Percentiles rank a stretch among this genome's conserved stretches.
phyloP scores from a whole-genome alignment of 306 rosid species.

The Oemleria cerasiformis region DNA sequence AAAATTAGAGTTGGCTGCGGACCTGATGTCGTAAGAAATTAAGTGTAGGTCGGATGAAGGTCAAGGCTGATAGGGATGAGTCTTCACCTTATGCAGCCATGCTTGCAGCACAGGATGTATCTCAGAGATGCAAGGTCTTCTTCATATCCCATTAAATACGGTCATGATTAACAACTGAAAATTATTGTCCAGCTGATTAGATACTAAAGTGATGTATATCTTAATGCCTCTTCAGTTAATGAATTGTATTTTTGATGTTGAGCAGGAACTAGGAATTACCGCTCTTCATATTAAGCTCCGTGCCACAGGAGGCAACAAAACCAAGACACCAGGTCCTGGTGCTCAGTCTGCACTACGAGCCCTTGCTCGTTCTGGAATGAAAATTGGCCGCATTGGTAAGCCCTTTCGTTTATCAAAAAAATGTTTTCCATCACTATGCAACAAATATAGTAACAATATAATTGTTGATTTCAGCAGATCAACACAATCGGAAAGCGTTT shows the following conservation, averaged over 20 bases:
- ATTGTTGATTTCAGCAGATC: no score
- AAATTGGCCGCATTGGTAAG: slow-evolving; percentile 48
- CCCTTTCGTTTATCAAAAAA: neutral
- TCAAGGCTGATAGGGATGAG: slow-evolving; percentile 83
- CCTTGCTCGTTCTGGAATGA: slow-evolving; percentile 59
- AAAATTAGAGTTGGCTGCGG: no score
- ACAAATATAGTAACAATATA: neutral
- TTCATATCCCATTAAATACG: neutral
- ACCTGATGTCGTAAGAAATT: neutral
- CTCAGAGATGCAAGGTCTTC: slow-evolving; percentile 72
- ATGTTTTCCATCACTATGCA: neutral
- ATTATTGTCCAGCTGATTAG: neutral
- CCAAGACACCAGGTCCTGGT: slow-evolving; percentile 58
- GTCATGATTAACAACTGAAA: neutral
- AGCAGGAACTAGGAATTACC: slow-evolving; percentile 51
- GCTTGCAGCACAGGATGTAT: slow-evolving; percentile 94
- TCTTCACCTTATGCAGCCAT: slow-evolving; percentile 91
- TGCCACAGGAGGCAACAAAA: slow-evolving; percentile 57
- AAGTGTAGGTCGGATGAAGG: slow-evolving; percentile 79
- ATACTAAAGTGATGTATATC: no score
- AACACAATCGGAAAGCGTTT: no score
- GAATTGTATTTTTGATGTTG: neutral
- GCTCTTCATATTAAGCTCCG: slow-evolving; percentile 55
- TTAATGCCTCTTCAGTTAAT: no score
- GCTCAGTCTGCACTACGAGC: slow-evolving; percentile 52